phyloP scores from a whole-genome alignment of 202 grass and related monocot genomes.

The Bolboschoenoplectus hybrid region DNA sequence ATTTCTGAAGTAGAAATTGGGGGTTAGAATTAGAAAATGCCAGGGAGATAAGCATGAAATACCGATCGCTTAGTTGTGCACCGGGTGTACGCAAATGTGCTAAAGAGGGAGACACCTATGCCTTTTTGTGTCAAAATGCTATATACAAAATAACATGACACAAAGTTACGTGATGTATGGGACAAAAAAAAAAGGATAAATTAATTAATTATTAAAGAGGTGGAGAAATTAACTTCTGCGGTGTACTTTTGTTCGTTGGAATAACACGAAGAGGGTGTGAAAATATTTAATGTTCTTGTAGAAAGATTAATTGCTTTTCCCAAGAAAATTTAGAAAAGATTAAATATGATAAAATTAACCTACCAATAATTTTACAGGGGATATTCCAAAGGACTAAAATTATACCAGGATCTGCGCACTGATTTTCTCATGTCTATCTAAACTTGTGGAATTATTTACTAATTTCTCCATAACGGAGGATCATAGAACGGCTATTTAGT shows the following conservation, averaged over 20 bases:
- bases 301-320: background rate
- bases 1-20: conserved; percentile 47
- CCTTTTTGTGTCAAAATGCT: background rate
- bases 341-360: conserved; percentile 1
- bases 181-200: background rate
- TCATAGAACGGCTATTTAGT: background rate
- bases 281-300: background rate
- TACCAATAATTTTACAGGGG: background rate
- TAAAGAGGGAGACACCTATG: conserved; percentile 13
- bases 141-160: background rate
- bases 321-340: background rate
- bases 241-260: background rate
- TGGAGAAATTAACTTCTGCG: background rate
- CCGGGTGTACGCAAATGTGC: conserved; percentile 22
- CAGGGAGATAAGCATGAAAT: conserved; percentile 34
- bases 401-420: background rate
- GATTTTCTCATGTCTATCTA: conserved; percentile 11
- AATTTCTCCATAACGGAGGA: background rate
- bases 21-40: conserved; percentile 22
- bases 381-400: background rate
- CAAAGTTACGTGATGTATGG: conserved; percentile 28
- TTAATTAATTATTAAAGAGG: background rate
- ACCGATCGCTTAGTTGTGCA: conserved; percentile 27
- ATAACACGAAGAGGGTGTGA: background rate
- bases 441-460: background rate